A percentile compares a stretch with the other conserved stretches of the same genome.
phyloP scores from a whole-genome alignment of 192 early-diverging fungal genomes.

The Rhizoclosmatium globosum region DNA sequence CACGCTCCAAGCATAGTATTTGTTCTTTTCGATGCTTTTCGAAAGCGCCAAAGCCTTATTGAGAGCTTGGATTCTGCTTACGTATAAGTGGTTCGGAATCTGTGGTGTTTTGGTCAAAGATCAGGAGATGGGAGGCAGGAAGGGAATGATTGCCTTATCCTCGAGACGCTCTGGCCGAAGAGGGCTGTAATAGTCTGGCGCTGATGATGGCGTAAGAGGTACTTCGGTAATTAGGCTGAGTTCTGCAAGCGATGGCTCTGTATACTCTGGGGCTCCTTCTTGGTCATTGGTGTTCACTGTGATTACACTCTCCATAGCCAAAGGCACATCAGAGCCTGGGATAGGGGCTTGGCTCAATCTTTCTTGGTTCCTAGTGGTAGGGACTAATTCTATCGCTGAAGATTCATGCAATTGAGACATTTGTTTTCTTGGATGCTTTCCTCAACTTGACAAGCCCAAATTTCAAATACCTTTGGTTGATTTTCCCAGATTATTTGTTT shows the following conservation, averaged over 20 bases:
- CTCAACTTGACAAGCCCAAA: no score
- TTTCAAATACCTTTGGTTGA: no score
- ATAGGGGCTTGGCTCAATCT: not conserved
- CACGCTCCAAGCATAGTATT: not conserved
- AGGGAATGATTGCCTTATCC: conserved; percentile 2
- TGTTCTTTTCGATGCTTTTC: not conserved
- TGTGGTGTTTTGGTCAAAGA: not conserved
- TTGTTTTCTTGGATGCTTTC: no score
- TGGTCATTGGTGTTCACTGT: not conserved
- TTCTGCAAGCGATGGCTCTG: not conserved
- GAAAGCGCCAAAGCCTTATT: not conserved
- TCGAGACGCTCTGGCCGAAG: conserved; percentile 8
- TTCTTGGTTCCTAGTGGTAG: not conserved
- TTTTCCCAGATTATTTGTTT: no score
- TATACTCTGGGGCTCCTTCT: conserved; percentile 5
- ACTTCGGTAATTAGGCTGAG: conserved; percentile 18
- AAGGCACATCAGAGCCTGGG: not conserved
- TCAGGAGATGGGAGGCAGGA: not conserved
- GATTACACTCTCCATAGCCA: not conserved
- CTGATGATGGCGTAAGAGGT: not conserved
- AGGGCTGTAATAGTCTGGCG: not conserved
- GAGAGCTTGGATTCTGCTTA: not conserved
- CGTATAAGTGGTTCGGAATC: conserved; percentile 15
- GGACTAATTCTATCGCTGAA: no score
- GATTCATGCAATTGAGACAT: no score